Base-by-base conservation (phyloP, 2,329 filamentous ascomycete species). In the Xylaria sp. region DNA sequence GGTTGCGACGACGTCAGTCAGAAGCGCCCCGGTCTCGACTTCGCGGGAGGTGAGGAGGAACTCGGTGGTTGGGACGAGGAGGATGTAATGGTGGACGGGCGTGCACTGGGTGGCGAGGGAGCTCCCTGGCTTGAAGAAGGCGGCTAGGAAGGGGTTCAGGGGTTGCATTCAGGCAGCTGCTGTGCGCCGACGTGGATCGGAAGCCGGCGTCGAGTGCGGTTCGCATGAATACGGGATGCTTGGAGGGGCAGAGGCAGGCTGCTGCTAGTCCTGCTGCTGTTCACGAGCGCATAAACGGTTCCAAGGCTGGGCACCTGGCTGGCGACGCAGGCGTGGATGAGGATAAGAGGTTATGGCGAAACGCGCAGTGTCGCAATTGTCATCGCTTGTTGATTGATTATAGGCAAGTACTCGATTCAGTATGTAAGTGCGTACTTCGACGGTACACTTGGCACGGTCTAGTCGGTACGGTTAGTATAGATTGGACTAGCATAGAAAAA, bases 101-200 rank as follows among this genome's bases (percentile, higher is more conserved):
- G 91, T 89, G 86, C 96, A 98, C 90, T 98, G 95, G 78, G 92
- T 86, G 76, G 92, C 92, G 80, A 98, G 88, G 81, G 93, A 90
- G 89, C 94, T 98, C 72, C 77, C 77, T 59, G 76, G 75, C 86
- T 94, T 94, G 88, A 98, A 98, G 90, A 99, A 98, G 87, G 95
- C 94, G 86, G 93, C 91, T 82, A 99, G 88, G 84, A 98, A 98
- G 82, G 96, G 96, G 85, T 99, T 99, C 90, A 98, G 88, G 86
- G 96, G 94, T 91, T 94, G 94, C 94, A 97, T 97, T 90, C 91
- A 79, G 75, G 73, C 76, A 92, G 86, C 82, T 83, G 79, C 31
- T 57, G 51, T 54, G 62, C 65, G 62, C 66, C 58, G 31, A 48
- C 28, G 52, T n/a, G 13, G 39, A 13, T 43, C 28, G 55, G 58